Conservation (phyloP, 805 yeast species). For the Yarrowia sp. region DNA sequence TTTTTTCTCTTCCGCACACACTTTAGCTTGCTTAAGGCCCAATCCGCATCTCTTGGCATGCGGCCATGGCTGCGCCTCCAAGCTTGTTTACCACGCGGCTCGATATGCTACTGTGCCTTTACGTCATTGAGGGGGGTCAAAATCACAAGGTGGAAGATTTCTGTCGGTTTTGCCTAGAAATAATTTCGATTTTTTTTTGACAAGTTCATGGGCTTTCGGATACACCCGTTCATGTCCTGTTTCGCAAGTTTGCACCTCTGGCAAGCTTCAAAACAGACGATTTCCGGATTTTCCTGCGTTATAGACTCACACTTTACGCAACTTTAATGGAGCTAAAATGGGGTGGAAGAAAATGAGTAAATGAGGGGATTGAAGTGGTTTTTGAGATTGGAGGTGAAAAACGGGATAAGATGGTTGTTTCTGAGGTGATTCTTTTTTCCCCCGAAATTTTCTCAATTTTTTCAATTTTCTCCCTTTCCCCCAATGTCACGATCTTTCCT, state of each 20-base stretch:
- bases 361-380: neutral
- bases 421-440: neutral
- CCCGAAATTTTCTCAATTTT: neutral
- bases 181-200: no score
- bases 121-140: slow-evolving; percentile 9
- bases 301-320: slow-evolving; percentile 23
- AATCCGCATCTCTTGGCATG: slow-evolving; percentile 34
- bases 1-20: no score
- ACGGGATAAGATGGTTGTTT: neutral
- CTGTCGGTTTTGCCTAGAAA: neutral
- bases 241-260: neutral
- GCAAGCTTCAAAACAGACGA: neutral
- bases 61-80: slow-evolving; percentile 38
- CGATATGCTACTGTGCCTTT: slow-evolving; percentile 29
- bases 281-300: neutral
- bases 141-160: neutral
- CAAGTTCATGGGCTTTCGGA: no score
- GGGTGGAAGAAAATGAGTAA: neutral
- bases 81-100: slow-evolving; percentile 35
- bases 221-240: neutral
- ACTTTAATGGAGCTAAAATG: slow-evolving; percentile 1
- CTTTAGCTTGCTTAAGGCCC: slow-evolving; percentile 8
- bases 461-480: neutral
- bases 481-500: neutral
- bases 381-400: neutral